Conservation (phyloP, 306 rosid species). For the Cicer cuneatum region DNA sequence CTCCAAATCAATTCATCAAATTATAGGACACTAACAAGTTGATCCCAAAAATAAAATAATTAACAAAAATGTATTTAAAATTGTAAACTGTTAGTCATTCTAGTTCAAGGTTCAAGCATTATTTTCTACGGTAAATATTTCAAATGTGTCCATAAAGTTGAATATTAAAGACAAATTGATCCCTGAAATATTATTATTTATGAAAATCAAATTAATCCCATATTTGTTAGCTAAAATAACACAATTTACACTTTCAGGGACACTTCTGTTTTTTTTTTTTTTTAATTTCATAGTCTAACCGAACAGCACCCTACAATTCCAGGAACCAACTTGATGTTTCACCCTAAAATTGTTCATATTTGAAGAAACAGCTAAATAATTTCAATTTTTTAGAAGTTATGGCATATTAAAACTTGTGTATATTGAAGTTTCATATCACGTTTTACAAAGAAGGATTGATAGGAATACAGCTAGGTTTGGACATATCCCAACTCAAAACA, state of each 20-base stretch:
- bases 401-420: neutral
- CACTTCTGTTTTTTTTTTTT: neutral
- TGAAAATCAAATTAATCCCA: neutral
- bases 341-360: neutral
- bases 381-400: neutral
- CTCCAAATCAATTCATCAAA: neutral
- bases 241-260: neutral
- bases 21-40: neutral
- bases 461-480: too few relatives aligned
- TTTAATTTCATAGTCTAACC: neutral
- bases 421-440: neutral
- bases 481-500: neutral
- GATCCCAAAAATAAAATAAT: neutral
- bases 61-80: neutral
- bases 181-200: neutral
- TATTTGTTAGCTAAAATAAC: neutral
- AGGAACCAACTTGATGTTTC: neutral
- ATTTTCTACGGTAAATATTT: neutral
- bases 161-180: neutral
- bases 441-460: neutral
- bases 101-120: neutral
- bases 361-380: neutral
- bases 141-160: neutral
- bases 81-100: neutral
- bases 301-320: neutral